Evolutionary conservation across 2,329 filamentous ascomycete genomes (phyloP).

Genomic region (Aspergillus sp.): DNA sequence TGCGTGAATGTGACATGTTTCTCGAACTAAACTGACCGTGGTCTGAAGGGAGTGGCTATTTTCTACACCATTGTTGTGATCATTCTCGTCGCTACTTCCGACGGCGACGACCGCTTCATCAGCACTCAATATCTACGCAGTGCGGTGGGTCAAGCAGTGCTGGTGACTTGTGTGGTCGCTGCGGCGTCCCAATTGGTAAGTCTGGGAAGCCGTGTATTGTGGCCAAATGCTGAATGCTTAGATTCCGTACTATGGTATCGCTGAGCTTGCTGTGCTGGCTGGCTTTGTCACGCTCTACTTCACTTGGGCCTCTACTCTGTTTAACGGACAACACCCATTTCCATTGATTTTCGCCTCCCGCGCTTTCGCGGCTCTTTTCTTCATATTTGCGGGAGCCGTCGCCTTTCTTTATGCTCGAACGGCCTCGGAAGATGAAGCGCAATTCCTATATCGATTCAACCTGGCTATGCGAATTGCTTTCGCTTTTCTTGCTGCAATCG

Average conservation of each 20-base stretch:
- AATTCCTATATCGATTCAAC: constrained; percentile 30
- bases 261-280: constrained; percentile 42
- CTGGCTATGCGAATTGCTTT: constrained; percentile 41
- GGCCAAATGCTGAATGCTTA: constrained; percentile 26
- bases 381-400: constrained; percentile 32
- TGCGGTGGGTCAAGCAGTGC: constrained; percentile 37
- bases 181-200: constrained; percentile 46
- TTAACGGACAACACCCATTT: constrained; percentile 37
- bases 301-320: constrained; percentile 32
- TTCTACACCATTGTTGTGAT: constrained; percentile 39
- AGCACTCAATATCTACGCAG: constrained; percentile 42
- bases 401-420: constrained; percentile 32
- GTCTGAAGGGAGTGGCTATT: constrained; percentile 36
- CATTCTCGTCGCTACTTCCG: constrained; percentile 37
- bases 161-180: constrained; percentile 38
- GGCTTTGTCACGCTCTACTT: constrained; percentile 40
- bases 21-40: background rate
- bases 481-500: constrained; percentile 46
- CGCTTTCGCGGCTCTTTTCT: constrained; percentile 33
- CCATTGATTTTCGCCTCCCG: constrained; percentile 32
- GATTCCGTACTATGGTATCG: constrained; percentile 43
- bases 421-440: constrained; percentile 32
- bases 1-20: constrained; percentile 23
- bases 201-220: background rate
- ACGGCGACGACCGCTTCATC: constrained; percentile 43